Evolutionary conservation across 2,329 filamentous ascomycete genomes (phyloP).

Genomic region (Colletotrichum endophyticum): DNA sequence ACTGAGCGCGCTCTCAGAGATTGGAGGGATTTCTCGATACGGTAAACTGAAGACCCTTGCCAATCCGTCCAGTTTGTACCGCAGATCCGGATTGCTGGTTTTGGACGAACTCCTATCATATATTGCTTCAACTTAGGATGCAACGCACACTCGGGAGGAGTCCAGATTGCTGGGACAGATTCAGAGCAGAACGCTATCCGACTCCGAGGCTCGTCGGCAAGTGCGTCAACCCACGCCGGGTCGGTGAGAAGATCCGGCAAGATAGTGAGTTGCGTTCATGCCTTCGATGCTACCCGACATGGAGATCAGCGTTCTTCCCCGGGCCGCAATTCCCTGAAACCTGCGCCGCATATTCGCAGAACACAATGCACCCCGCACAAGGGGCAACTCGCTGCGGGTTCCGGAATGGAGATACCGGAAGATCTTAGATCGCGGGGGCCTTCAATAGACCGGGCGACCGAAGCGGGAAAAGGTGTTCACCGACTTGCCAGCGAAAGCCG

Average conservation of each 20-base stretch:
- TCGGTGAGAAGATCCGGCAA: not conserved
- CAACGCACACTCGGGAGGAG: not conserved
- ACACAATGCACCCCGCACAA: not conserved
- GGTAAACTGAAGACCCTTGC: not conserved
- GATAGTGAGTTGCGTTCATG: not conserved
- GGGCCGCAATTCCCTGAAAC: not conserved
- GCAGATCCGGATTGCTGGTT: not conserved
- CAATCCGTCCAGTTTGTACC: not conserved
- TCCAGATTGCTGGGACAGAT: not conserved
- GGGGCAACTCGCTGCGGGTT: not conserved
- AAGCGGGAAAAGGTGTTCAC: not conserved
- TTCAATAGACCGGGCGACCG: not conserved
- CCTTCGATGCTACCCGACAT: not conserved
- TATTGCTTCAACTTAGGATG: not conserved
- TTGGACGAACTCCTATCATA: not conserved
- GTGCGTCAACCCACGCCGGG: not conserved
- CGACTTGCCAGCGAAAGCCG: not conserved
- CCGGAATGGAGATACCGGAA: not conserved
- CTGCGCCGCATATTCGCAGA: not conserved
- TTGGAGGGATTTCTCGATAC: not conserved
- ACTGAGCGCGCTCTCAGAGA: not conserved
- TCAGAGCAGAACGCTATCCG: not conserved
- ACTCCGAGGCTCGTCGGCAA: not conserved
- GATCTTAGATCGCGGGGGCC: not conserved
- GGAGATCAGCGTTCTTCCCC: not conserved